Evolutionary conservation across 225 moss, liverwort and hornwort species (phyloP).

Genomic region (Straminergon stramineum): DNA sequence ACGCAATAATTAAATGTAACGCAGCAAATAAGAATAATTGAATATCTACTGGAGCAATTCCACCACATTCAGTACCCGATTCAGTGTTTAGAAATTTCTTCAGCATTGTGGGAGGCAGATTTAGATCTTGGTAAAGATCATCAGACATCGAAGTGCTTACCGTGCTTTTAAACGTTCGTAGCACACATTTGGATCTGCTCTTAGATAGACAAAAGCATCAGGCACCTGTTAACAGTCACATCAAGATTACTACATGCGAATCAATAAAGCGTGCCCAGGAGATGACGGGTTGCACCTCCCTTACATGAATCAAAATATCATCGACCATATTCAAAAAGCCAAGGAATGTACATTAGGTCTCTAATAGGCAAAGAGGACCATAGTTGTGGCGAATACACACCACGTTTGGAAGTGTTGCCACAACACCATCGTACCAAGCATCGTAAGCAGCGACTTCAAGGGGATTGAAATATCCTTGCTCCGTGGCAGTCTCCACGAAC

Average conservation of each 20-base stretch:
- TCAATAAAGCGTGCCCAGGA: not conserved
- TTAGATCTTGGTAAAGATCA: not conserved
- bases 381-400: constrained; percentile 7
- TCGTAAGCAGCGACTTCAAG: constrained; percentile 45
- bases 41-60: not conserved
- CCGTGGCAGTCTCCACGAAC: constrained; percentile 35
- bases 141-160: not conserved
- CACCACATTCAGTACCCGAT: not conserved
- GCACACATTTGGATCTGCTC: constrained; percentile 48
- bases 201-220: constrained; percentile 49
- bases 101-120: not conserved
- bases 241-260: not conserved
- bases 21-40: not conserved
- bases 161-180: constrained; percentile 40
- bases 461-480: constrained; percentile 38
- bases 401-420: constrained; percentile 39
- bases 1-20: not conserved
- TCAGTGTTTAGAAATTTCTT: not conserved
- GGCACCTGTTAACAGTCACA: constrained; percentile 22
- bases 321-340: not conserved
- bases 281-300: not conserved
- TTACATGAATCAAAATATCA: not conserved
- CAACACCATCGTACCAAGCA: constrained; percentile 48
- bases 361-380: not conserved
- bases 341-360: not conserved